These are phyloP conservation scores for Sparassis latifolia DNA, from an alignment of 1,284 basidiomycete genomes.

Conservation along the genomic window DNA sequence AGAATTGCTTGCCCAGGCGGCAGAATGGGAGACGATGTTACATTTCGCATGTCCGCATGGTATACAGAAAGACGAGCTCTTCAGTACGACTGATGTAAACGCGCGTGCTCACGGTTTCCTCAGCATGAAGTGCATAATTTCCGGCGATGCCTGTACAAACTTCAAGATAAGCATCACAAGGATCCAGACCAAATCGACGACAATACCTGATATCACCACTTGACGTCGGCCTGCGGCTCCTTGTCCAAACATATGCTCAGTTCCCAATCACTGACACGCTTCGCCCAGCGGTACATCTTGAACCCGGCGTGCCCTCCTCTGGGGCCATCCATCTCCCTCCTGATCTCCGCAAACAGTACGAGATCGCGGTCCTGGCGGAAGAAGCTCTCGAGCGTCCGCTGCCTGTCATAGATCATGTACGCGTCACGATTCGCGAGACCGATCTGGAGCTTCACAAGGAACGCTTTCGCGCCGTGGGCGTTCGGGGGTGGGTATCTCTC, in stretches of 20 bases:
- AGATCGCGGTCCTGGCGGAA: not conserved
- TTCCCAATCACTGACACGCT: constrained; percentile 19
- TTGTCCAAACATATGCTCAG: constrained; percentile 22
- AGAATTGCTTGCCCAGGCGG: too few relatives aligned
- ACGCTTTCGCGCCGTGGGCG: constrained; percentile 28
- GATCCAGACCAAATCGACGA: too few relatives aligned
- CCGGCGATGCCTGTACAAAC: too few relatives aligned
- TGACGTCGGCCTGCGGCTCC: constrained; percentile 11
- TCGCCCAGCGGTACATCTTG: constrained; percentile 29
- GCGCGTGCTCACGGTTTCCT: too few relatives aligned
- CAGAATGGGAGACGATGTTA: too few relatives aligned
- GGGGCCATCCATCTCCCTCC: not conserved
- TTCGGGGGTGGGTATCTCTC: constrained; percentile 20
- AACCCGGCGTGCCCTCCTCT: constrained; percentile 6
- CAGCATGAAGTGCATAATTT: too few relatives aligned
- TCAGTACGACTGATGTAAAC: too few relatives aligned
- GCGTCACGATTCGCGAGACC: not conserved
- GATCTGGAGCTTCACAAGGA: constrained; percentile 37
- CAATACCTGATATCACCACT: constrained; percentile 10
- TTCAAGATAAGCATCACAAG: too few relatives aligned
- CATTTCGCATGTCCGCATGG: too few relatives aligned
- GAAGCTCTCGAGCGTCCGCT: constrained; percentile 29
- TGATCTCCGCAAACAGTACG: not conserved
- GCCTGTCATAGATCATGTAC: constrained; percentile 36
- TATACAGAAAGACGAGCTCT: too few relatives aligned